Evolutionary conservation across 345 rosid species (phyloP), one percentile per base, ranked within the genome.

Genomic region (Kernera saxatilis): DNA sequence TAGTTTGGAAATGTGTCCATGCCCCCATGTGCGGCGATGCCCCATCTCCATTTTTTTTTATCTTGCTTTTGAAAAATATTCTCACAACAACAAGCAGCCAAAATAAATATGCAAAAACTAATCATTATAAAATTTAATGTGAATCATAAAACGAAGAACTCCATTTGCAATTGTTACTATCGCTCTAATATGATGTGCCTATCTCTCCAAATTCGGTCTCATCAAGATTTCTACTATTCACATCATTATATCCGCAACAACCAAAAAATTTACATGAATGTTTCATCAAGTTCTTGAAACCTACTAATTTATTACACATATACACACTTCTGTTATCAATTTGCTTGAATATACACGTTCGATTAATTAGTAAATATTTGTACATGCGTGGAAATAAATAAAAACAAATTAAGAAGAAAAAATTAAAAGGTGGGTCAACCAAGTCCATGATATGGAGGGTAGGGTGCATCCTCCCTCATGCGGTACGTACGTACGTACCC

Each of bases 21-120:
- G 73, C 56, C 69, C 46, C 78, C 78, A 75, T 75, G 78, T 75
- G 78, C 74, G 50, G 45, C 64, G 69, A 74, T 67, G 69, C 51
- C 74, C 78, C 78, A 74, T 60, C 58, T 59, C 54, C 57, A 29
- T 50, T 35, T 39, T 44, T 15, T 13, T 37, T 23, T 13, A 54
- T 58, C 48, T 57, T 23, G 35, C 40, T 22, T 65, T 57, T 48
- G 35, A 29, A 66, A 59, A 58, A 8, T 53, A 64, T 72, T 68
- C 69, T 41, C 69, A 43, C 56, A 50, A 67, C 79, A 63, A 63
- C 30, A 76, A 75, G 66, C 65, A 69, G 71, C 73, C 64, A 68
- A 74, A 51, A 25, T 7, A 33, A 33, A 54, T 18, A 43, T 43
- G 44, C 53, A 48, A 65, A 65, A 61, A 50, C 5, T 66, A 66